Conservation (phyloP, 1,284 basidiomycete species). For the Fomitiporia mediterranea region DNA sequence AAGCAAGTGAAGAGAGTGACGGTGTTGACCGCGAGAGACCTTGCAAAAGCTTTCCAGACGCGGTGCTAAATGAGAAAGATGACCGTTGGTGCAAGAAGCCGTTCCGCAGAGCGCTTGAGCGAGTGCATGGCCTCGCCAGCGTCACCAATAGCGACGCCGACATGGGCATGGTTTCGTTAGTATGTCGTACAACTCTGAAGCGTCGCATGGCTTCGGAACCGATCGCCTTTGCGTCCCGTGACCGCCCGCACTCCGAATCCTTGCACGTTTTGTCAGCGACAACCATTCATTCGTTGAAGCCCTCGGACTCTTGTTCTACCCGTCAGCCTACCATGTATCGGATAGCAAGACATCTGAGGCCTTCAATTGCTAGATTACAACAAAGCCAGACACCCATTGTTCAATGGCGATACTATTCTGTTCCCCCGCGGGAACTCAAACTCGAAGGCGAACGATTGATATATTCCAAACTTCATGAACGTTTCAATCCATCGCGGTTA, state of each 20-base stretch:
- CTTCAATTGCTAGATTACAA: neutral
- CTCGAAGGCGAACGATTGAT: slow-evolving; percentile 70
- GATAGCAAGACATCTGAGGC: neutral
- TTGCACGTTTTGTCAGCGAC: slow-evolving; percentile 6
- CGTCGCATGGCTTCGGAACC: neutral
- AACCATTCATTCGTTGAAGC: slow-evolving; percentile 5
- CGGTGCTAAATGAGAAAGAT: neutral
- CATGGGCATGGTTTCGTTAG: slow-evolving; percentile 1
- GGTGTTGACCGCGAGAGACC: neutral
- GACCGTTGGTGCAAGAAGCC: neutral
- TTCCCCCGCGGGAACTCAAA: slow-evolving; percentile 22
- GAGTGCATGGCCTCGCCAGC: slow-evolving; percentile 9
- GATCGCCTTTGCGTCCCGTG: slow-evolving; percentile 7
- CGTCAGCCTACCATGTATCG: slow-evolving; percentile 1
- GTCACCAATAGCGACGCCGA: slow-evolving; percentile 7
- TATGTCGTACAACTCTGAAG: neutral
- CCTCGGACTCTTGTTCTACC: neutral
- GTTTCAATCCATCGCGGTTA: slow-evolving; percentile 71
- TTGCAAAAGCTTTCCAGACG: neutral
- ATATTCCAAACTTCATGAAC: slow-evolving; percentile 64
- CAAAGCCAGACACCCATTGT: neutral
- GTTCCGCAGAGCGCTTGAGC: neutral
- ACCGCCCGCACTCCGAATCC: neutral
- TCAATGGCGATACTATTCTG: slow-evolving; percentile 2
- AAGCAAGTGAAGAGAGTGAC: neutral